Evolutionary conservation across 164 flowering plant species (phyloP), one percentile per base, ranked within the genome.

Genomic region (Aristolochia contorta): DNA sequence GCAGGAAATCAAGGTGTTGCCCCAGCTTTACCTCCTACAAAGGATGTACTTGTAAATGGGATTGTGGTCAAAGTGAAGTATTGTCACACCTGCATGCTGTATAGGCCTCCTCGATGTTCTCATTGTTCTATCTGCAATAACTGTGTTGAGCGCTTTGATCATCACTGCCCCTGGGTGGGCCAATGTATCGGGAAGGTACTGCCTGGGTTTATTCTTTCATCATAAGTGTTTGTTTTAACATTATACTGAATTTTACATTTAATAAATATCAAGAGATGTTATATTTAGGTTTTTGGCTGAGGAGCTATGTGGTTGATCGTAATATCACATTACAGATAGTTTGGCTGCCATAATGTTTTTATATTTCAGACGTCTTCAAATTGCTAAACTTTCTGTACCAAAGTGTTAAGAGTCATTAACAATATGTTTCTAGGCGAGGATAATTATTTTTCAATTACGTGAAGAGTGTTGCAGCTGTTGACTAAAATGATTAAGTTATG

Each of bases 111-210:
- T 12, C 71, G 95, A 23, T 82, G 85, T 65, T 85, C 95, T 67
- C 95, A 87, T 62, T 85, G 92, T 66, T 85, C 92, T 21, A 79
- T 80, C 57, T 85, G 91, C 64, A 79, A 83, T 56, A 85, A 85
- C 64, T 83, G 87, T 60, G 89, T 86, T 45, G 83, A 86, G 69
- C 82, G 82, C 25, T 86, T 86, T 73, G 95, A 87, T 78, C 89
- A 85, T 63, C 95, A 87, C 60, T 87, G 95, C 61, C 95, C 89
- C 22, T 87, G 91, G 95, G 89, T 85, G 32, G 95, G 95, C 16
- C 91, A 87, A 57, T 87, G 95, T 68, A 83, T 87, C 61, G 95
- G 87, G 24, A 75, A 70, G 89, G 86, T 81, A 70, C 25, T 56
- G 9, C 51, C 59, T 32, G 18, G 15, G 23, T 16, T 13, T 53